Conservation (phyloP, 2,329 filamentous ascomycete genomes). For the Pseudofabraea citricarpa region DNA sequence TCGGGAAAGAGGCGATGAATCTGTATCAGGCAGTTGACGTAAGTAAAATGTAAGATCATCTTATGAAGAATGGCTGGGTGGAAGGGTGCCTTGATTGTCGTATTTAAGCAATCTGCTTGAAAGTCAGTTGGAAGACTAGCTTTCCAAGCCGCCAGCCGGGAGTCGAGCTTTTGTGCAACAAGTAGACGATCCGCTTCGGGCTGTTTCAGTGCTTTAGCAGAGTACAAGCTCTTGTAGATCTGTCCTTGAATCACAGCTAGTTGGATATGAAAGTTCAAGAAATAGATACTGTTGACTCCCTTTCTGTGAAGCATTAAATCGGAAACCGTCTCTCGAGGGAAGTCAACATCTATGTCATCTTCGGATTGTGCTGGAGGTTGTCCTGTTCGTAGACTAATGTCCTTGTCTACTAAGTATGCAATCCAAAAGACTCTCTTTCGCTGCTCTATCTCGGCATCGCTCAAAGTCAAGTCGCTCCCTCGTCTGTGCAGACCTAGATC, state of each 20-base stretch:
- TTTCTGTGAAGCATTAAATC: conserved; percentile 5
- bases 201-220: conserved; percentile 16
- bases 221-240: conserved; percentile 16
- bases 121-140: conserved; percentile 13
- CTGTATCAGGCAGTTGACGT: conserved; percentile 21
- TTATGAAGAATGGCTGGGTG: conserved; percentile 19
- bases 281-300: conserved; percentile 11
- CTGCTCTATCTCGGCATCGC: conserved; percentile 11
- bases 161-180: conserved; percentile 19
- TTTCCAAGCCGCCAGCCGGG: conserved; percentile 22
- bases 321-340: conserved; percentile 9
- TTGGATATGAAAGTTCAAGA: conserved; percentile 15
- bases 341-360: conserved; percentile 38
- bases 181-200: conserved; percentile 12
- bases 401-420: conserved; percentile 60
- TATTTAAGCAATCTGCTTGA: conserved; percentile 9
- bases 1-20: conserved; percentile 13
- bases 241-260: conserved; percentile 18
- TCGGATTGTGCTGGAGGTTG: conserved; percentile 58
- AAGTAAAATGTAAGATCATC: conserved; percentile 21
- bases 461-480: conserved; percentile 6
- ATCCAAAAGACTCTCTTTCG: conserved; percentile 62
- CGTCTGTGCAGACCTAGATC: conserved; percentile 14
- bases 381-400: conserved; percentile 55
- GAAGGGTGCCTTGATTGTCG: conserved; percentile 9